Base-by-base conservation (phyloP, 2,329 filamentous ascomycete genomes). In the Alternaria sp. region DNA sequence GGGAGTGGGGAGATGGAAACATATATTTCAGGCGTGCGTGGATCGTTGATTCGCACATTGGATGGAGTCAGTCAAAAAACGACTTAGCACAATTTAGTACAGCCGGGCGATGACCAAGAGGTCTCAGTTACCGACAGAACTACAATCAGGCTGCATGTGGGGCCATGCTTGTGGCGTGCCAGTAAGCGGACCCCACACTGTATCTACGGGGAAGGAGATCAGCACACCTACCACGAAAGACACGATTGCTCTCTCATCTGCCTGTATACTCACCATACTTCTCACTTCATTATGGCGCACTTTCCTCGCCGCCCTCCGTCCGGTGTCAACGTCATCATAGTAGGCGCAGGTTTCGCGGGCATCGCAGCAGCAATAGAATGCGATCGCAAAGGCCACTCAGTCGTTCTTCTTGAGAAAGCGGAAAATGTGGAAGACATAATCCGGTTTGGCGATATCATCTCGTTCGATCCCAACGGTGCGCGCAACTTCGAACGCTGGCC, bases 321-420 rank as follows among this genome's bases (percentile, higher is more conserved):
- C 3, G 68, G 66, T 49, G 71, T 75, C 57, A 58, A 47, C 11
- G 84, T 87, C 1, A 77, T 87, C 43, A 80, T 88, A 57, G 85
- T 81, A 78, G 72, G 83, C 47, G 75, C 75, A 10, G 76, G 88
- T 19, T 89, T 90, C 62, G 88, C 87, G 23, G 88, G 88, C 11
- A 79, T 90, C n/a, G 86, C 87, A 4, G 86, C 87, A 10, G 88
- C 88, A 43, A 88, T 90, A 66, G 88, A 90, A 77, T 89, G 87
- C 73, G 83, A 86, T 63, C 84, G 86, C 11, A 86, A 89, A 65
- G 88, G 88, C 6, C 88, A 89, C 71, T 77, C 82, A 15, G 87
- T 88, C 28, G 79, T 82, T 57, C 80, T 90, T 47, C 86, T 88
- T 67, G 87, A 89, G 66, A 77, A 77, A 59, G 59, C 68, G n/a